Evolutionary conservation across 257 asterid genomes (phyloP), one percentile per base, ranked within the genome.

Genomic region (Solanum clarkiae): DNA sequence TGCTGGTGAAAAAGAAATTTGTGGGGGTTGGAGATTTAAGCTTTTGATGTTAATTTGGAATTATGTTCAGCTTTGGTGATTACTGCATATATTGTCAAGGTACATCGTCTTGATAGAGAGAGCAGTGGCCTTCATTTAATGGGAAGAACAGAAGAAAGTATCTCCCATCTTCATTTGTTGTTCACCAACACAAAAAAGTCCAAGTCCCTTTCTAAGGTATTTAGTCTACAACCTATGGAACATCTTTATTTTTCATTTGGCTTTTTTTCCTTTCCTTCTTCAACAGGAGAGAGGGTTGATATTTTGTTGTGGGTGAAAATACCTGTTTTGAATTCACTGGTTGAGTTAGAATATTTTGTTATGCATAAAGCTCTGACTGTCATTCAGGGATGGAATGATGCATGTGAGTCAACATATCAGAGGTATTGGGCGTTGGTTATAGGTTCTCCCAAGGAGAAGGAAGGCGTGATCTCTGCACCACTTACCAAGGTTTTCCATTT

Each of bases 81-180:
- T 57, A 53, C 42, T 79, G 49, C 82, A 26, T 79, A 79, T 79
- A 51, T 79, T 53, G 10, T 84, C 81, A 79, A 96, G 99, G 99
- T 95, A 85, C 97, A 94, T 87, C 98, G 98, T 84, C 94, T 96
- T 87, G 98, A 96, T 88, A 91, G 97, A 84, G 99, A 96, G 92
- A 96, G 96, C 85, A 95, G 99, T 55, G 99, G 99, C 68, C 97
- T 96, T 84, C 91, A 93, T 66, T 79, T 96, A 72, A 93, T 95
- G 98, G 99, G 99, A 88, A 92, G 98, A 91, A 93, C 98, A 10
- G 82, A 87, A 68, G 97, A 94, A 88, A 96, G 99, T 90, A 88
- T 94, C 86, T 92, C 97, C 65, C 83, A 88, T 90, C 98, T 96
- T 84, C 94, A 94, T 84, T 88, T 91, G 90, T 82, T 96, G 92